phyloP scores from a whole-genome alignment of 495 filamentous ascomycete species.

The Hypoxylon lienhwacheense region DNA sequence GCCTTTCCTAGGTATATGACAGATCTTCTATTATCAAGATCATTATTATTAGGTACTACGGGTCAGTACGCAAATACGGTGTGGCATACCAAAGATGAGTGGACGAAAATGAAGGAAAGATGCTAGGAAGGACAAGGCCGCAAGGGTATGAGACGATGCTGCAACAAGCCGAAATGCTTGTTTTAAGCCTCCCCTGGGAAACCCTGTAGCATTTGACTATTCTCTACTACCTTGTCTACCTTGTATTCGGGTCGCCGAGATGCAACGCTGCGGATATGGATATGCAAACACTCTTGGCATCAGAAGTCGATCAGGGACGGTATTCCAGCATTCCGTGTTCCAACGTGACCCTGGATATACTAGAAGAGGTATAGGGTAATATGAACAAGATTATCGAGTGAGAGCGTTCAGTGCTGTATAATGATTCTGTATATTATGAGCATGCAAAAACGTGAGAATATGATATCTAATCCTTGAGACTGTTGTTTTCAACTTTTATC shows the following conservation, averaged over 20 bases:
- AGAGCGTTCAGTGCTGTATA: no score
- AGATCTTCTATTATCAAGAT: conserved; percentile 20
- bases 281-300: conserved; percentile 35
- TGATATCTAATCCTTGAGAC: neutral
- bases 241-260: conserved; percentile 5
- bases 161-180: conserved; percentile 26
- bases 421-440: no score
- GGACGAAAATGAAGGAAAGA: no score
- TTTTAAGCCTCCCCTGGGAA: conserved; percentile 31
- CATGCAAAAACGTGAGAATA: no score
- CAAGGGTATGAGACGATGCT: conserved; percentile 33
- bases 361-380: no score
- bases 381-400: no score
- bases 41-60: no score
- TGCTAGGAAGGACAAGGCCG: conserved; percentile 6
- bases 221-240: no score
- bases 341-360: conserved; percentile 19
- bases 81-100: no score
- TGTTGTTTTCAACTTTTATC: neutral
- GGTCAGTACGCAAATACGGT: no score
- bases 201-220: no score
- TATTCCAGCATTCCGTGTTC: conserved; percentile 21
- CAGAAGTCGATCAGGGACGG: conserved; percentile 33
- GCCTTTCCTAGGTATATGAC: no score
- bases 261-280: conserved; percentile 25